Conservation (phyloP, 805 yeast genomes). For the Monosporozyma yasuniensis region DNA sequence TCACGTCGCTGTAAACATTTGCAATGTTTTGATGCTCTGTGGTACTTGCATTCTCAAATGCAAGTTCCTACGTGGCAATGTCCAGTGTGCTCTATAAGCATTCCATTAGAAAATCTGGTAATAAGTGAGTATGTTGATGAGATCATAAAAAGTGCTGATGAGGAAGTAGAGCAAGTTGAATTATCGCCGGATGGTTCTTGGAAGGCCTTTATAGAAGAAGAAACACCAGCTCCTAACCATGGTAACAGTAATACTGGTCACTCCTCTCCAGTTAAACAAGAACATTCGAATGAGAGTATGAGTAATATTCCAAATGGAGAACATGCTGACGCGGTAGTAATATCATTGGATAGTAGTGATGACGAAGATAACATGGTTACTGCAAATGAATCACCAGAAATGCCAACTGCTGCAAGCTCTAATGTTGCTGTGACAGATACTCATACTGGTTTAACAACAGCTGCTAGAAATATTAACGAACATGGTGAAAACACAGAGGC, state of each 20-base stretch:
- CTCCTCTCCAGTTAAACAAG: slow-evolving; percentile 8
- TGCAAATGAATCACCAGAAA: background rate
- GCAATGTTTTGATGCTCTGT: slow-evolving; percentile 78
- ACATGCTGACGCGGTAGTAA: slow-evolving; percentile 11
- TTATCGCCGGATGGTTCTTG: slow-evolving; percentile 69
- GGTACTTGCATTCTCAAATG: slow-evolving; percentile 64
- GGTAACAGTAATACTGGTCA: background rate
- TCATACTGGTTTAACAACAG: background rate
- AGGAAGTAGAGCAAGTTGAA: slow-evolving; percentile 55
- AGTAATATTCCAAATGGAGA: background rate
- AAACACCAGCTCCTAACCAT: slow-evolving; percentile 3
- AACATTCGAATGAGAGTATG: background rate
- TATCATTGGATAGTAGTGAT: slow-evolving; percentile 44
- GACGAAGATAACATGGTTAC: slow-evolving; percentile 6
- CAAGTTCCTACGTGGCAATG: slow-evolving; percentile 84
- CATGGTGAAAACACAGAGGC: slow-evolving; percentile 2
- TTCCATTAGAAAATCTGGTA: slow-evolving; percentile 50
- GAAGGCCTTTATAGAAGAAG: slow-evolving; percentile 36
- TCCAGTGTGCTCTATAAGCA: slow-evolving; percentile 59
- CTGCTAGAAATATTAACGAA: background rate
- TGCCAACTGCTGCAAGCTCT: background rate
- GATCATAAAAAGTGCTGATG: slow-evolving; percentile 45
- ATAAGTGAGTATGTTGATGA: slow-evolving; percentile 67
- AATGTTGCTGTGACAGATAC: background rate
- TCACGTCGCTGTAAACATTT: slow-evolving; percentile 67